Evolutionary conservation across 352 stramenopile genomes (phyloP).

Genomic region (Globisporangium ultimum): DNA sequence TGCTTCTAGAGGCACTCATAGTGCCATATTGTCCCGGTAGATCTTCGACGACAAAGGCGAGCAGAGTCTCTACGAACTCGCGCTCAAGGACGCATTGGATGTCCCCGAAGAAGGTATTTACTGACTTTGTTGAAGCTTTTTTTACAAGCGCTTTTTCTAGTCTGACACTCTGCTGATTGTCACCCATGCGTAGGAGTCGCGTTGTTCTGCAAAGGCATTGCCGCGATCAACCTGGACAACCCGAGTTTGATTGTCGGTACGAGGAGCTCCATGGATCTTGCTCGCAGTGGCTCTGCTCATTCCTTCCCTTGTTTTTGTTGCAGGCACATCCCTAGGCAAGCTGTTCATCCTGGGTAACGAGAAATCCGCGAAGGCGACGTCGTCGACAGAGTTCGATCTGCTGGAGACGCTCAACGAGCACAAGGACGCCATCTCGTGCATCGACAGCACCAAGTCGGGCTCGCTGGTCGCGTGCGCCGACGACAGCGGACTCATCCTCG

Average conservation of each 20-base stretch:
- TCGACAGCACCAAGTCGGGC: constrained; percentile 41
- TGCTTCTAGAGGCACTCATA: background rate
- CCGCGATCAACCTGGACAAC: constrained; percentile 43
- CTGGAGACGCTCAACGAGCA: constrained; percentile 54
- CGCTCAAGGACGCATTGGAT: constrained; percentile 49
- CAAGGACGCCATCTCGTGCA: constrained; percentile 50
- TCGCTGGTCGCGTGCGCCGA: constrained; percentile 54
- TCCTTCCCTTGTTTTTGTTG: background rate
- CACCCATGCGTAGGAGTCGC: constrained; percentile 31
- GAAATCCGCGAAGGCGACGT: constrained; percentile 38
- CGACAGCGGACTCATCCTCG: constrained; percentile 50
- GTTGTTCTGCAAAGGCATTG: constrained; percentile 65
- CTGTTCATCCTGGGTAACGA: constrained; percentile 59
- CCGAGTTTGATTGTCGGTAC: constrained; percentile 47
- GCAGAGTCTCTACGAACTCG: constrained; percentile 49
- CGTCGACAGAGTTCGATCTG: constrained; percentile 53
- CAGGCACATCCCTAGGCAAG: constrained; percentile 57
- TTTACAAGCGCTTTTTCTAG: background rate
- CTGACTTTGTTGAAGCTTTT: background rate
- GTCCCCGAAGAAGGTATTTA: constrained; percentile 34
- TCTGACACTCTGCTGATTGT: no score
- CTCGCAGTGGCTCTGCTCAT: background rate
- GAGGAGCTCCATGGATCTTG: background rate
- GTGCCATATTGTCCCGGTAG: constrained; percentile 16
- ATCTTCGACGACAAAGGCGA: constrained; percentile 63